Base-by-base conservation (phyloP, 768 basidiomycete species). In the Plicaturopsis crispa region DNA sequence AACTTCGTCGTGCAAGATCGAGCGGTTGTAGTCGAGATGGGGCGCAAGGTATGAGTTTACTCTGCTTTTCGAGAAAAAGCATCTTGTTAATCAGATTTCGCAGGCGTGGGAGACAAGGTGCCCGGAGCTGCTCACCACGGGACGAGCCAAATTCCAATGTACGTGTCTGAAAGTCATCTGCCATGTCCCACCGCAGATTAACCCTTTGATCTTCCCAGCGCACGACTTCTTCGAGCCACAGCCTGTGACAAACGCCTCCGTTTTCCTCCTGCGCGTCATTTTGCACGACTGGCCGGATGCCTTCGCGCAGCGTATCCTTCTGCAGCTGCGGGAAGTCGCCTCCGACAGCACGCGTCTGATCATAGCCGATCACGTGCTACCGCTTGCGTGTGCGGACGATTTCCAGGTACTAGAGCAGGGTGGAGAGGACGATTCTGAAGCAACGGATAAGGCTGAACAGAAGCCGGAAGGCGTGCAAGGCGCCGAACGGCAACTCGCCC, bases 141-240 rank as follows among this genome's bases (percentile, higher is more conserved):
- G 26, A 14, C 8, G 10, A 8, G 26, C 26, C 14, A 28, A 14
- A 28, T 28, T 28, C 14, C 26, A 28, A 14, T 8, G 26, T 28
- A 14, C 26, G 26, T 16, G 33, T 28, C 34, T 32, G 3, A 11
- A 22, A 6, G 19, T 36, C 11, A 26, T 32, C n/a, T 14, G n/a
- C n/a, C n/a, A n/a, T n/a, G n/a, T n/a, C n/a, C n/a, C n/a, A n/a
- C n/a, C n/a, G n/a, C n/a, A n/a, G n/a, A n/a, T n/a, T n/a, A n/a
- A 35, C 24, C 4, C 22, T 20, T 36, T 16, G 8, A 14, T 39
- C 17, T 11, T 10, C 19, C 26, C 36, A 77, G 81, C 70, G 2
- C 84, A 88, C 48, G 82, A 87, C 59, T 88, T 87, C 53, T 87
- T 88, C 53, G 70, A 65, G 4, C 70, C 75, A 0, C 85, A 88